phyloP scores from a whole-genome alignment of 1,284 basidiomycete genomes.

The Leccinum angustisporum region DNA sequence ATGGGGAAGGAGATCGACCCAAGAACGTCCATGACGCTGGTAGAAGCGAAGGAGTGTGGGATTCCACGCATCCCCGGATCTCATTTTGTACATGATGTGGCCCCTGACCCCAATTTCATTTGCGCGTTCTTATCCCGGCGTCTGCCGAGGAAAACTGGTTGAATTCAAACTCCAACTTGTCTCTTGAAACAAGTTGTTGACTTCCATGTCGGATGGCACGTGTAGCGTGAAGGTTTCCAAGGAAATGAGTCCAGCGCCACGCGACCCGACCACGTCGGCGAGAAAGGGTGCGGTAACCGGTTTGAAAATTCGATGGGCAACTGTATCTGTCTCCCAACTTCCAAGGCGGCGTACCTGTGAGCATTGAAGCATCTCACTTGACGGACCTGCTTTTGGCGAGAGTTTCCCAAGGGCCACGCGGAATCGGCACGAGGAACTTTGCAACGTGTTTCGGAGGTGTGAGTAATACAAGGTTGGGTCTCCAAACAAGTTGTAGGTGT shows the following conservation, averaged over 20 bases:
- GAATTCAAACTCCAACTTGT: background rate
- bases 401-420: background rate
- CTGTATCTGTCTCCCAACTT: too few species aligned
- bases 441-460: background rate
- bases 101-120: background rate
- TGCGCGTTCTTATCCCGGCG: background rate
- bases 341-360: background rate
- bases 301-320: too few species aligned
- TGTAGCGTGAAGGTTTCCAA: too few species aligned
- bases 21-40: slow-evolving; percentile 21
- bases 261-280: too few species aligned
- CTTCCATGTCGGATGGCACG: too few species aligned
- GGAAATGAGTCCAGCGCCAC: too few species aligned
- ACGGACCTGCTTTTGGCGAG: background rate
- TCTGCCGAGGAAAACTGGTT: too few species aligned
- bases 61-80: slow-evolving; percentile 7
- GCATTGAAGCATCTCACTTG: background rate
- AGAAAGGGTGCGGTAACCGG: too few species aligned
- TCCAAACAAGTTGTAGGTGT: background rate
- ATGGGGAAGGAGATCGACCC: slow-evolving; percentile 13
- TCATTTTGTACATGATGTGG: background rate
- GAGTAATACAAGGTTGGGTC: too few species aligned
- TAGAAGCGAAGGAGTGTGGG: slow-evolving; percentile 1
- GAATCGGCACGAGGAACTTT: background rate
- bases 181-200: too few species aligned